phyloP scores from a whole-genome alignment of 1,284 basidiomycete genomes.

The Moniliophthora roreri region DNA sequence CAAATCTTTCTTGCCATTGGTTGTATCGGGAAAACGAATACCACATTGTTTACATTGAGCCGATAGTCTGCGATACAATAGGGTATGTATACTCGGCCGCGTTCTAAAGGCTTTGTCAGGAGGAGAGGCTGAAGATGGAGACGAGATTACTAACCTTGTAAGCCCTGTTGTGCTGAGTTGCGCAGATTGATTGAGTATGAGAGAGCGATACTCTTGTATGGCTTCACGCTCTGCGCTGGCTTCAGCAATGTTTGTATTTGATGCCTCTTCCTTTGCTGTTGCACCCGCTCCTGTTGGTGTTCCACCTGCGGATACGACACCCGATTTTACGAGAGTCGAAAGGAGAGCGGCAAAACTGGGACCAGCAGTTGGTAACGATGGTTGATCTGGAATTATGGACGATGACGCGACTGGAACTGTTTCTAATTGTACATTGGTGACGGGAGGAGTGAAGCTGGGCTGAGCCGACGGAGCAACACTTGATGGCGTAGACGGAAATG shows the following conservation, averaged over 20 bases:
- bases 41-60: slow-evolving; percentile 95
- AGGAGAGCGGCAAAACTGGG: slow-evolving; percentile 59
- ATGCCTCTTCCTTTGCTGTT: slow-evolving; percentile 38
- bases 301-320: slow-evolving; percentile 59
- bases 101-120: slow-evolving; percentile 42
- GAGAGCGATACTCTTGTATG: slow-evolving; percentile 63
- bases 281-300: slow-evolving; percentile 52
- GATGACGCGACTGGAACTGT: slow-evolving; percentile 13
- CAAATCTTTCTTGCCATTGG: slow-evolving; percentile 73
- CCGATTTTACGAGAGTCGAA: slow-evolving; percentile 70
- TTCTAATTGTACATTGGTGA: slow-evolving; percentile 6
- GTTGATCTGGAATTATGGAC: slow-evolving; percentile 27
- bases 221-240: slow-evolving; percentile 49
- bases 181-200: slow-evolving; percentile 69
- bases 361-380: slow-evolving; percentile 27
- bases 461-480: slow-evolving; percentile 16
- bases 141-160: slow-evolving; percentile 52
- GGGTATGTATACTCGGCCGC: slow-evolving; percentile 56
- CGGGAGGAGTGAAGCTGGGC: slow-evolving; percentile 15
- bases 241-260: slow-evolving; percentile 32
- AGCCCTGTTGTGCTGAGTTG: slow-evolving; percentile 74
- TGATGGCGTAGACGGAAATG: slow-evolving; percentile 20
- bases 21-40: slow-evolving; percentile 77
- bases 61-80: slow-evolving; percentile 77
- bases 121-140: not conserved